Conservation (phyloP, 225 moss, liverwort and hornwort genomes). For the Straminergon stramineum region DNA sequence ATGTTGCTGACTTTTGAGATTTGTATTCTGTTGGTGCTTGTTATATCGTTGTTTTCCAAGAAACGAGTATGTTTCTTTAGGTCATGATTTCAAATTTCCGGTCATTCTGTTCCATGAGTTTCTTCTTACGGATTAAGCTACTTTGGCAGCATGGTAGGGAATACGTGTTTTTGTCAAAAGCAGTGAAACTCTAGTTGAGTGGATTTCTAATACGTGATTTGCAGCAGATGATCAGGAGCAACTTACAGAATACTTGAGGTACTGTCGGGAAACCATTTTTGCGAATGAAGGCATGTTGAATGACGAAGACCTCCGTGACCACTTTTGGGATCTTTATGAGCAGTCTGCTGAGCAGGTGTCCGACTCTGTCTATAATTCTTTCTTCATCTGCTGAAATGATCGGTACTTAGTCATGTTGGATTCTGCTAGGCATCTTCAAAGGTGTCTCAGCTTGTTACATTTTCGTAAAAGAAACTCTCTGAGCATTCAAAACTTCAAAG, state of each 20-base stretch:
- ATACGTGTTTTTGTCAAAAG: not conserved
- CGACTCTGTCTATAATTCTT: not conserved
- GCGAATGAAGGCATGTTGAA: slow-evolving; percentile 30
- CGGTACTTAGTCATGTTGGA: not conserved
- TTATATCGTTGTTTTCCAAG: not conserved
- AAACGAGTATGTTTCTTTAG: not conserved
- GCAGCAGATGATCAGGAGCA: slow-evolving; percentile 51
- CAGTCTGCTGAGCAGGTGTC: slow-evolving; percentile 47
- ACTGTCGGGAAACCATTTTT: slow-evolving; percentile 77
- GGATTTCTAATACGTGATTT: not conserved
- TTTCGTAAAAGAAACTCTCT: not conserved
- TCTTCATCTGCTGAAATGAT: not conserved
- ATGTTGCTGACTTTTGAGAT: not conserved
- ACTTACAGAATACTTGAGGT: slow-evolving; percentile 60
- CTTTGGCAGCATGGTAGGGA: not conserved
- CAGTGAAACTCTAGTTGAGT: not conserved
- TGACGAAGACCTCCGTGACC: slow-evolving; percentile 40
- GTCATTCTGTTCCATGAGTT: not conserved
- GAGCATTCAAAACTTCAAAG: not conserved
- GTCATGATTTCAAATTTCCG: not conserved
- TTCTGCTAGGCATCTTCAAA: not conserved
- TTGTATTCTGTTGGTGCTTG: not conserved
- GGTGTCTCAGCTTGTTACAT: not conserved
- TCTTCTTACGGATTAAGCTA: not conserved
- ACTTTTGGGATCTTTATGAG: slow-evolving; percentile 64